Conservation (phyloP, 2,329 filamentous ascomycete genomes). For the Aspergillus pseudoterreus region DNA sequence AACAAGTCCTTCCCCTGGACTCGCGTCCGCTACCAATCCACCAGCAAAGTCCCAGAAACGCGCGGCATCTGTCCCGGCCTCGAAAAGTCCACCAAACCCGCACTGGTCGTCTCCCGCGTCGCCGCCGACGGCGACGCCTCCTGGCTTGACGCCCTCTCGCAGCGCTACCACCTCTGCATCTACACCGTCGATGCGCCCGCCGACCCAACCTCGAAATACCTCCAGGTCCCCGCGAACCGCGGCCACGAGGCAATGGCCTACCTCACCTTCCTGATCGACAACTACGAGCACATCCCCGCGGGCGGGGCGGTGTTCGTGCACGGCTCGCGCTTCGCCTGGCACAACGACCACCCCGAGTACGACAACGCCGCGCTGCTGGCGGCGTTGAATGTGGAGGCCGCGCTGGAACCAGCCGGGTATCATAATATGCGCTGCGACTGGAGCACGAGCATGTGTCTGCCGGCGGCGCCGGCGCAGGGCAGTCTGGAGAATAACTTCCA, state of each 20-base stretch:
- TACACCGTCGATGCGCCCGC: conserved; percentile 23
- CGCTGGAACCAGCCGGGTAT: conserved; percentile 41
- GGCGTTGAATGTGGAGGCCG: conserved; percentile 36
- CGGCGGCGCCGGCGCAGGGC: conserved; percentile 35
- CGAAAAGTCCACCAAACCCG: conserved; percentile 37
- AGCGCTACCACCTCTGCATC: conserved; percentile 45
- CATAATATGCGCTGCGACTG: conserved; percentile 51
- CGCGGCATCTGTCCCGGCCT: conserved; percentile 45
- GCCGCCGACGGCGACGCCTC: conserved; percentile 38
- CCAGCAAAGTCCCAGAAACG: conserved; percentile 31
- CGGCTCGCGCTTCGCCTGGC: conserved; percentile 44
- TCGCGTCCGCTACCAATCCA: conserved; percentile 41
- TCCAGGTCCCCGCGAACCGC: conserved; percentile 46
- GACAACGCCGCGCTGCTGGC: conserved; percentile 43
- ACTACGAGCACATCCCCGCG: conserved; percentile 39
- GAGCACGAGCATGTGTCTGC: conserved; percentile 42
- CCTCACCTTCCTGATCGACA: conserved; percentile 47
- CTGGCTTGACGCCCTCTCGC: conserved; percentile 40
- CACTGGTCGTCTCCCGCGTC: conserved; percentile 43
- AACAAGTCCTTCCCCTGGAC: conserved; percentile 42
- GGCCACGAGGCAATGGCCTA: conserved; percentile 49
- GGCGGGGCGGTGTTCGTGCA: conserved; percentile 43
- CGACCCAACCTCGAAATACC: conserved; percentile 3
- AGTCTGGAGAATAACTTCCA: conserved; percentile 39
- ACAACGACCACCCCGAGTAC: conserved; percentile 43